Evolutionary conservation across 345 rosid genomes (phyloP).

Genomic region (Erucastrum elatum): DNA sequence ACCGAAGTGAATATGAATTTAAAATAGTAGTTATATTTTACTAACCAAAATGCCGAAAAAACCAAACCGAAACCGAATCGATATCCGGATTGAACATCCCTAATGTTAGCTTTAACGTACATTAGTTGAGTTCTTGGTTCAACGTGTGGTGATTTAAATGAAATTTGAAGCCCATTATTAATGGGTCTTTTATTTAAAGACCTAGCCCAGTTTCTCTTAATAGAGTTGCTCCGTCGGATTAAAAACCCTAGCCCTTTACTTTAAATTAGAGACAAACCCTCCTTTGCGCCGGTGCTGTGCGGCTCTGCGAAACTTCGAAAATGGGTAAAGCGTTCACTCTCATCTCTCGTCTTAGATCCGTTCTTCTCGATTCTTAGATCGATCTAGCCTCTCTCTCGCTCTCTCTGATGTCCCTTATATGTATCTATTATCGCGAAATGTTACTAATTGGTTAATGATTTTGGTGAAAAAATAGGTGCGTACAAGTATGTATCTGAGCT

Average conservation of each 20-base stretch:
- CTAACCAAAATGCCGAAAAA: no score
- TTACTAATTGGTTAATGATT: background rate
- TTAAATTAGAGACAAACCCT: constrained; percentile 20
- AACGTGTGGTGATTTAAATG: background rate
- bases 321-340: constrained; percentile 32
- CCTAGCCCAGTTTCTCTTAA: background rate
- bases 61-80: no score
- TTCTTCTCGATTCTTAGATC: background rate
- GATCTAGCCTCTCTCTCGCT: background rate
- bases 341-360: background rate
- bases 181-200: background rate
- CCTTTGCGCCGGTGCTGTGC: constrained; percentile 19
- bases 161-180: background rate
- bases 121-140: background rate
- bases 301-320: constrained; percentile 28
- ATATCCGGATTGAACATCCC: no score
- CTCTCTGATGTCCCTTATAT: background rate
- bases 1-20: no score
- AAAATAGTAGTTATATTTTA: no score
- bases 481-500: constrained; percentile 1
- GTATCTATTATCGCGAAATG: background rate
- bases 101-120: background rate
- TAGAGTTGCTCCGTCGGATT: background rate
- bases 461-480: background rate
- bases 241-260: constrained; percentile 30